Evolutionary conservation across 345 rosid genomes (phyloP).

Genomic region (Rhizophora apiculata): DNA sequence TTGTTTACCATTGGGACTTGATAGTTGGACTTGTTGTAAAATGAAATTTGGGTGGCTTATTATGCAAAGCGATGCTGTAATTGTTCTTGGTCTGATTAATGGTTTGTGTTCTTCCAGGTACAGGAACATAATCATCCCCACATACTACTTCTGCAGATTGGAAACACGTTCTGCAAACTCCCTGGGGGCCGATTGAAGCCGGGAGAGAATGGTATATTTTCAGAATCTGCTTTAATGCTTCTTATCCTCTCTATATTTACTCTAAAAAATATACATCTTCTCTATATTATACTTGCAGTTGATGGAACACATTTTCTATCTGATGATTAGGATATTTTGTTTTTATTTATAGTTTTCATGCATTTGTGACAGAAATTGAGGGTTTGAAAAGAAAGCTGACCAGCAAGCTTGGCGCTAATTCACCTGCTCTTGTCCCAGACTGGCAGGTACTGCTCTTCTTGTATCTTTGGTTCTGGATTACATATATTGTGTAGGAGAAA

Average conservation of each 20-base stretch:
- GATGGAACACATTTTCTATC: background rate
- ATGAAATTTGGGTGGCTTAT: too few relatives aligned
- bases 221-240: background rate
- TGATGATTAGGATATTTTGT: background rate
- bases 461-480: background rate
- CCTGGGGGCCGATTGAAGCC: constrained; percentile 97
- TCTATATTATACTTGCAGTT: background rate
- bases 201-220: constrained; percentile 81
- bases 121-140: constrained; percentile 98
- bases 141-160: constrained; percentile 93
- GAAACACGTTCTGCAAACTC: constrained; percentile 97
- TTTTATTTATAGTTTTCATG: constrained; percentile 8
- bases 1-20: too few relatives aligned
- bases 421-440: constrained; percentile 70
- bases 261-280: background rate
- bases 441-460: constrained; percentile 65
- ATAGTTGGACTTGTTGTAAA: too few relatives aligned
- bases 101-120: constrained; percentile 53
- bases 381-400: constrained; percentile 91
- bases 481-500: background rate
- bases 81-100: background rate
- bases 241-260: background rate
- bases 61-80: too few relatives aligned
- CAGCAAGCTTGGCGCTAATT: constrained; percentile 93
- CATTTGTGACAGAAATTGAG: constrained; percentile 60